phyloP scores from a whole-genome alignment of 345 rosid species.

The Eucalyptus cladocalyx region DNA sequence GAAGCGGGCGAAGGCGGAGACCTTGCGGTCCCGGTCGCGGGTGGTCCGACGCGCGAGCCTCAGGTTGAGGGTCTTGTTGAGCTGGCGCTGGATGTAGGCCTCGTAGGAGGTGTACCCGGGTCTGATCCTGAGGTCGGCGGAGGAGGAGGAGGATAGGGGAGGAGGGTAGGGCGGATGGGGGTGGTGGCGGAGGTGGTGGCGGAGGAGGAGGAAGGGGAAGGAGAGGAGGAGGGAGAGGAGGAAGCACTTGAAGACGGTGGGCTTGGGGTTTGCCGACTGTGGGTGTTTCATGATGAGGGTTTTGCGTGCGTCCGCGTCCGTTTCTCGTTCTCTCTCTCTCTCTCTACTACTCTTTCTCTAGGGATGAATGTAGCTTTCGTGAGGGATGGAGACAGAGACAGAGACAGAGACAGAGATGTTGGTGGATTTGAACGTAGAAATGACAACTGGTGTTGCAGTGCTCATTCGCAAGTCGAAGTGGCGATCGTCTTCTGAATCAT shows the following conservation, averaged over 20 bases:
- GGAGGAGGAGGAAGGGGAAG: constrained; percentile 21
- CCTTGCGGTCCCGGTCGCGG: constrained; percentile 83
- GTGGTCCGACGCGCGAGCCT: constrained; percentile 69
- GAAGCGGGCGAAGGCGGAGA: constrained; percentile 52
- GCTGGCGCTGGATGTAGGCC: constrained; percentile 76
- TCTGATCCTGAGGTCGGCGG: constrained; percentile 44
- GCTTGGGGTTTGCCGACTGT: not conserved
- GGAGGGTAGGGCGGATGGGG: not conserved
- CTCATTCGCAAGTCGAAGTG: too few species aligned
- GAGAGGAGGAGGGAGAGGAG: not conserved
- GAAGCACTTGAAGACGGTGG: constrained; percentile 8
- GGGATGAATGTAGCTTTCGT: not conserved
- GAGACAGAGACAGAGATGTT: too few species aligned
- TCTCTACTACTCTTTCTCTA: not conserved
- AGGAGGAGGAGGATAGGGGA: not conserved
- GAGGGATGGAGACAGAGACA: not conserved
- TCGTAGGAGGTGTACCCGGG: constrained; percentile 70
- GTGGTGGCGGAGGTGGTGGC: not conserved
- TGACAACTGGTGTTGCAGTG: too few species aligned
- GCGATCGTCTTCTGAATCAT: too few species aligned
- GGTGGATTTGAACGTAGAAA: too few species aligned
- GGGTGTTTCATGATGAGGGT: not conserved
- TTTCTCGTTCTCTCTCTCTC: not conserved
- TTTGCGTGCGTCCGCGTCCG: not conserved
- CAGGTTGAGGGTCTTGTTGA: constrained; percentile 82